Evolutionary conservation across 129 eudicot genomes (phyloP), one percentile per base, ranked within the genome.

Genomic region (Helichrysum umbraculigerum): DNA sequence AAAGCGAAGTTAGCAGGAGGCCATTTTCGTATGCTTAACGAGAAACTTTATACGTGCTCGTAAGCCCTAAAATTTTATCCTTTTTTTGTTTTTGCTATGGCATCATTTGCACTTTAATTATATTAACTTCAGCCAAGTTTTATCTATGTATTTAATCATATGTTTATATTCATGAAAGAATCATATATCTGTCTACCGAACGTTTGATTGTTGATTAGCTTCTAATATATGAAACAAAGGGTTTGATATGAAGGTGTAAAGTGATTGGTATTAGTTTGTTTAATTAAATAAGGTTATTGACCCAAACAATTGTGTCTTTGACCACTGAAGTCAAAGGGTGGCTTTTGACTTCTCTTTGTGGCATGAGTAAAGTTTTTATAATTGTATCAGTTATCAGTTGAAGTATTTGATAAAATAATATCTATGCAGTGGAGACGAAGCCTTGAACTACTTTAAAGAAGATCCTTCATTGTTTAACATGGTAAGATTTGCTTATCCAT

Each of bases 41-140:
- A 93, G 89, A 93, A 93, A 86, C 98, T 93, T 28, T 93, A 93
- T 81, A 93, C 98, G 65, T 90, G 98, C 91, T 85, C 88, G 98
- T 93, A 85, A 66, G 88, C 56, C 52, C n/a, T 77, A 56, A 73
- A 54, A 54, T 4, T 28, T 28, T 19, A 3, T 33, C 29, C 1
- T n/a, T 20, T 56, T 54, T 76, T 39, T 77, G 29, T 12, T 76
- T 76, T 17, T 54, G 34, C 2, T 12, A 42, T 7, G 12, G 6
- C 32, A 28, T 66, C 14, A 21, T 10, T 33, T 33, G 29, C 41
- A 32, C 62, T 52, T 8, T n/a, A 59, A 21, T 5, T 25, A 10
- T 16, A 14, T 28, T 41, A 16, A 28, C 10, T 50, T 60, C 22
- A 4, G 25, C 62, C 3, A 6, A 25, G 37, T 47, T 34, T 33